Base-by-base conservation (phyloP, 805 yeast species). In the Metschnikowia sp. region DNA sequence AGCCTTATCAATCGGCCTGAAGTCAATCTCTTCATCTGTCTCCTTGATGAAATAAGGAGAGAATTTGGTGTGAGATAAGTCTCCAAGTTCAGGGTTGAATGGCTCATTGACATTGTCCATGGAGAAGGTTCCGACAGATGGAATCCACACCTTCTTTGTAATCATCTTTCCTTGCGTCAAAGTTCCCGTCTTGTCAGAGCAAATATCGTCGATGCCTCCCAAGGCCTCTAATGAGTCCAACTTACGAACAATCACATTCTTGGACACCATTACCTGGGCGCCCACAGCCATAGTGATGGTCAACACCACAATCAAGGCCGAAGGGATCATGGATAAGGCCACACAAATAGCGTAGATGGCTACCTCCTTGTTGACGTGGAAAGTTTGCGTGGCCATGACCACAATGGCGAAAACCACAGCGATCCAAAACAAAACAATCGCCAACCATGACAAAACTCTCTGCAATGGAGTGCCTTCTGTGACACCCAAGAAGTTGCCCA, bases 311-410 rank as follows among this genome's bases (percentile, higher is more conserved):
- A 85, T 84, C 57, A 86, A 73, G 0, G 91, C 83, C 3, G 90
- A 85, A 3, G 94, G 94, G 54, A 86, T 86, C 89, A 86, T 86
- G 5, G 91, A 81, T 40, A 86, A 69, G 0, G 86, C 87, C 40
- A 86, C 91, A 69, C 95, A 88, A 59, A 89, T 84, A 26, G 96
- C 96, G 61, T 88, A 88, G 41, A 88, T 82, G 11, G 95, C 96
- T 33, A 88, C 94, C 56, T 88, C 89, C 47, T 75, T 79, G 54
- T 80, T 82, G n/a, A 88, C 96, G 10, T 70, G 59, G 65, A 88
- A 82, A 50, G 77, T 77, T 66, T 88, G 95, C 9, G 94, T 81
- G 2, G 83, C 95, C 95, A 88, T 85, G 3, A 87, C 95, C 15
- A 89, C 81, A 48, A 89, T 82, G 1, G 96, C 96, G 60, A 88